Percentiles rank a stretch among this genome's conserved stretches.
These are phyloP conservation scores for Hygrocybe punicea DNA, from an alignment of 768 basidiomycete genomes.

Conservation along the genomic window DNA sequence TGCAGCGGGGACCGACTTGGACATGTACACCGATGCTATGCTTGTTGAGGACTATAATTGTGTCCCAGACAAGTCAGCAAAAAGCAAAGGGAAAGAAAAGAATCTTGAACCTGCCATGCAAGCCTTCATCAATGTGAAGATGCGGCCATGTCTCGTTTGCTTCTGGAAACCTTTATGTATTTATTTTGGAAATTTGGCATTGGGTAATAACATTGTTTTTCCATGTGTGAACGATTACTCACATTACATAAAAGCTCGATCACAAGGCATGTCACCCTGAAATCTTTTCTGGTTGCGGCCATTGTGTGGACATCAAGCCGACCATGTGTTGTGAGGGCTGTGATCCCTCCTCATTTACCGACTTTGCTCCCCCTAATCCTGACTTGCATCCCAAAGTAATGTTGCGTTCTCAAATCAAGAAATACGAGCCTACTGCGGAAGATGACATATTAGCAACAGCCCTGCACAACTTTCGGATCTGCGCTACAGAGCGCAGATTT, in stretches of 20 bases:
- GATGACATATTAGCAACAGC: background rate
- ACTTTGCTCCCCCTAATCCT: background rate
- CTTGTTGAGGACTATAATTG: too few relatives aligned
- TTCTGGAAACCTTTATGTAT: slow-evolving; percentile 16
- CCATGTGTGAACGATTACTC: background rate
- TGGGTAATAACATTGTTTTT: slow-evolving; percentile 15
- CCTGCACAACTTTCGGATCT: background rate
- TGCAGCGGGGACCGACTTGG: too few relatives aligned
- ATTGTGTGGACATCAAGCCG: background rate
- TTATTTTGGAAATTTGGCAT: slow-evolving; percentile 20
- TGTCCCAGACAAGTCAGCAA: too few relatives aligned
- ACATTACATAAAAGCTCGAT: background rate
- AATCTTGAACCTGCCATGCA: slow-evolving; percentile 22
- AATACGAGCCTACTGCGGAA: background rate
- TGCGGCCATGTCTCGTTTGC: slow-evolving; percentile 8
- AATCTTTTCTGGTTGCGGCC: background rate
- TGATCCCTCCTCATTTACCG: background rate
- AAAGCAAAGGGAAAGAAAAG: too few relatives aligned
- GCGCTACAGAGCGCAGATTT: slow-evolving; percentile 1
- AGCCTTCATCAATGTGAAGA: slow-evolving; percentile 27
- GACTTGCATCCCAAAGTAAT: background rate
- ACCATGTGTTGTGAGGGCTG: background rate
- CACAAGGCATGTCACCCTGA: background rate
- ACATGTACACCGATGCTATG: too few relatives aligned
- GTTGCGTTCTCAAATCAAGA: background rate